A percentile compares a stretch with the other conserved stretches of the same genome.
phyloP scores from a whole-genome alignment of 306 rosid species.

The Rosa rugosa region DNA sequence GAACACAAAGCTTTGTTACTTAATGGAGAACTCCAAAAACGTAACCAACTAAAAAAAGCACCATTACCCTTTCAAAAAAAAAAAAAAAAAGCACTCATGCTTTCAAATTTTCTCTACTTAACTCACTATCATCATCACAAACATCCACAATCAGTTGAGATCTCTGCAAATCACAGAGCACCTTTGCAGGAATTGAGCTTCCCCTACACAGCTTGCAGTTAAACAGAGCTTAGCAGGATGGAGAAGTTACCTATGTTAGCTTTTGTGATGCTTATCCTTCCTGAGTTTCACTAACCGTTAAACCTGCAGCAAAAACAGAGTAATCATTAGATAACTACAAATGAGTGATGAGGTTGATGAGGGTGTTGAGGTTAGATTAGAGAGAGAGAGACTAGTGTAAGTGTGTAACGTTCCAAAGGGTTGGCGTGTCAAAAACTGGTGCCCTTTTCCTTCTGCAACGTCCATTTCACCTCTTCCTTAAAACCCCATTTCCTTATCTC shows the following conservation, averaged over 20 bases:
- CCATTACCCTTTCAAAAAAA: too few species aligned
- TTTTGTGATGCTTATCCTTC: background rate
- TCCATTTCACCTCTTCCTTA: conserved; percentile 3
- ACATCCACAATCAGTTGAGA: background rate
- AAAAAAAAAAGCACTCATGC: background rate
- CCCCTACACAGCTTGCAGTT: background rate
- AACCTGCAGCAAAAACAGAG: background rate
- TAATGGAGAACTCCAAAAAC: background rate
- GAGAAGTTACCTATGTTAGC: background rate
- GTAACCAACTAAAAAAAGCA: background rate
- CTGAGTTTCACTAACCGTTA: background rate
- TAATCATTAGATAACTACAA: conserved; percentile 15
- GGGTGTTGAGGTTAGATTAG: background rate
- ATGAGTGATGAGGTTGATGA: conserved; percentile 4
- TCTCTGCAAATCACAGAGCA: background rate
- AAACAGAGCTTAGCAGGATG: background rate
- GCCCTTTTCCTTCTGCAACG: conserved; percentile 18
- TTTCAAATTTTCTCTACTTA: background rate
- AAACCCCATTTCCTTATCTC: conserved; percentile 2
- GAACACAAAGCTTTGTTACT: background rate
- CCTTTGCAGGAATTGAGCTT: background rate
- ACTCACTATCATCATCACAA: background rate
- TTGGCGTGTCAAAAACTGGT: conserved; percentile 11
- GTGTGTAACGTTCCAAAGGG: conserved; percentile 16
- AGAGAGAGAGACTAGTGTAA: background rate